Evolutionary conservation across 1,284 basidiomycete genomes (phyloP).

Genomic region (Tylopilus sp.): DNA sequence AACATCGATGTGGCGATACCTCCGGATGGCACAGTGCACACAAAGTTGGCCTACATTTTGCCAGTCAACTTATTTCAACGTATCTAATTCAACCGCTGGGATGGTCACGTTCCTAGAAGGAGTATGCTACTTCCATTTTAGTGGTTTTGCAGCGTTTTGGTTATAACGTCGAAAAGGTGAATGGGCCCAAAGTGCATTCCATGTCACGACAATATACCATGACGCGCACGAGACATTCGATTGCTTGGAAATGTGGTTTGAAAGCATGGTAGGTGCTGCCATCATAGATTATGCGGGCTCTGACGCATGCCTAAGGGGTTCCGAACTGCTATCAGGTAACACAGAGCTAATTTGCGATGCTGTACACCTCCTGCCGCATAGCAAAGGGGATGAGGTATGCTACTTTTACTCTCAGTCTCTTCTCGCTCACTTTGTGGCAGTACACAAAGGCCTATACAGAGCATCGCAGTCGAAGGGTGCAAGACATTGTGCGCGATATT

Average conservation of each 20-base stretch:
- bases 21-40: background rate
- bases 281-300: background rate
- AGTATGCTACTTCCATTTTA: background rate
- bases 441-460: background rate
- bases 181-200: background rate
- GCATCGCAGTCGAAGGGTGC: background rate
- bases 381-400: conserved; percentile 8
- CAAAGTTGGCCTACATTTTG: background rate
- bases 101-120: background rate
- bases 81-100: background rate
- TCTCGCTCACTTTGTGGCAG: background rate
- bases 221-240: background rate
- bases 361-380: conserved; percentile 5
- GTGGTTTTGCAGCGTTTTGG: background rate
- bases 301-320: background rate
- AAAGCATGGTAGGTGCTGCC: background rate
- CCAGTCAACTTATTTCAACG: background rate
- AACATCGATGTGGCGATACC: background rate
- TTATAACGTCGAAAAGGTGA: background rate
- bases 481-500: background rate
- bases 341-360: background rate
- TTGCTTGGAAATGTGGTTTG: background rate
- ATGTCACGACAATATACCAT: background rate
- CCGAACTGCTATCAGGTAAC: background rate
- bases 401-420: too few species aligned